A percentile compares a stretch with the other conserved stretches of the same genome.
phyloP scores from a whole-genome alignment of 176 grass and related monocot genomes.

The Oropetium thomaeum region DNA sequence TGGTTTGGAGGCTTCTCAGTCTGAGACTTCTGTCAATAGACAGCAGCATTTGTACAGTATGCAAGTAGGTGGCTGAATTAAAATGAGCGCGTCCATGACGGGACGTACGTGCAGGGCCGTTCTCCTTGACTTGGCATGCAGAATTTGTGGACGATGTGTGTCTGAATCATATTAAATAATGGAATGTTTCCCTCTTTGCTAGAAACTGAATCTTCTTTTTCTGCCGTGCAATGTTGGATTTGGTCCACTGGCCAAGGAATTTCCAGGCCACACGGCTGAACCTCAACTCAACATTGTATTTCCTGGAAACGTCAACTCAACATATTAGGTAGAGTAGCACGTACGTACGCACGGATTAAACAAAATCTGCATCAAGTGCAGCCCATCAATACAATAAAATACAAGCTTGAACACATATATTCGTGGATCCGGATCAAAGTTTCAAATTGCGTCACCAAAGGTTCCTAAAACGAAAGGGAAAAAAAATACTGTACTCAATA shows the following conservation, averaged over 20 bases:
- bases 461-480: too few relatives aligned
- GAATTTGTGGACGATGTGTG: constrained; percentile 9
- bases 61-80: background rate
- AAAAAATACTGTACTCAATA: too few relatives aligned
- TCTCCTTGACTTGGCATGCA: constrained; percentile 9
- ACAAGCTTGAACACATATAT: too few relatives aligned
- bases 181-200: background rate
- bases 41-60: too few relatives aligned
- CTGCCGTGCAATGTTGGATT: constrained; percentile 34
- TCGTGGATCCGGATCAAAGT: too few relatives aligned
- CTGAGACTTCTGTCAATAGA: too few relatives aligned
- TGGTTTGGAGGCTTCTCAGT: background rate
- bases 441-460: too few relatives aligned
- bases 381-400: too few relatives aligned
- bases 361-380: too few relatives aligned
- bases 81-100: background rate
- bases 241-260: constrained; percentile 10
- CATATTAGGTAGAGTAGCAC: background rate
- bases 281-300: background rate
- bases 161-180: background rate
- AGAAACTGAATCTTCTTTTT: background rate
- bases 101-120: background rate
- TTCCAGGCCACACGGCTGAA: background rate
- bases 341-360: too few relatives aligned
- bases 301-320: background rate